Evolutionary conservation across 768 basidiomycete genomes (phyloP).

Genomic region (Tylopilus rubrobrunneus): DNA sequence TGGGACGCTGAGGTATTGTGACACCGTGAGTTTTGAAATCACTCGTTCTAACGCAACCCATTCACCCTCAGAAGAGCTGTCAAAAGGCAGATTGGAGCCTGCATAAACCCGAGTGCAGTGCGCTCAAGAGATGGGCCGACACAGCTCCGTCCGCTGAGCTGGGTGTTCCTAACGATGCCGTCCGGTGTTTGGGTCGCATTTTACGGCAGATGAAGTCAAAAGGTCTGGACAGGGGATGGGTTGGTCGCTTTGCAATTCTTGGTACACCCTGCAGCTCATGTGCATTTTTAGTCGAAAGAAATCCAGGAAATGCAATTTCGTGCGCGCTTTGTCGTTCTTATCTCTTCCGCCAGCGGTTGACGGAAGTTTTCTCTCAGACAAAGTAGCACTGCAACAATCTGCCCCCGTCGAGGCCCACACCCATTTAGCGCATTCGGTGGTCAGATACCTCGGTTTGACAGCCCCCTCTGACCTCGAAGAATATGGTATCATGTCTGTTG

Average conservation of each 20-base stretch:
- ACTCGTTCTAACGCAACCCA: background rate
- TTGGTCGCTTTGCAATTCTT: constrained; percentile 30
- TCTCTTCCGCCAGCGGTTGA: background rate
- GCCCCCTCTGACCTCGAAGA: constrained; percentile 56
- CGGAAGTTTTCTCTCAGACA: constrained; percentile 42
- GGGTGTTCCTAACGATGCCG: constrained; percentile 67
- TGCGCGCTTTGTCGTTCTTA: constrained; percentile 34
- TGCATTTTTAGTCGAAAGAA: constrained; percentile 47
- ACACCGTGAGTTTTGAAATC: constrained; percentile 43
- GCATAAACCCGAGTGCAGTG: constrained; percentile 78
- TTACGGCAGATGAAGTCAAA: constrained; percentile 60
- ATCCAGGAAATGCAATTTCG: constrained; percentile 74
- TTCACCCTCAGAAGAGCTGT: constrained; percentile 44
- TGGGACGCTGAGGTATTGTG: constrained; percentile 70
- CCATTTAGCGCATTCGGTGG: constrained; percentile 69
- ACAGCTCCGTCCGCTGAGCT: constrained; percentile 45
- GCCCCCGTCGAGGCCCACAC: constrained; percentile 54
- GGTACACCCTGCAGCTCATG: background rate
- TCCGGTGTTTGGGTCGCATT: constrained; percentile 75
- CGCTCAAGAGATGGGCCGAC: constrained; percentile 56
- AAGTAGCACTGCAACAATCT: constrained; percentile 44
- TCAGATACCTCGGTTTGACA: constrained; percentile 61
- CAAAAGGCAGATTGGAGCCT: constrained; percentile 69
- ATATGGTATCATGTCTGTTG: constrained; percentile 53
- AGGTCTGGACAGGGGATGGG: constrained; percentile 55